Percentiles rank a stretch among this genome's conserved stretches.
phyloP scores from a whole-genome alignment of 371 early-diverging fungal species.

The Mortierella sp. region DNA sequence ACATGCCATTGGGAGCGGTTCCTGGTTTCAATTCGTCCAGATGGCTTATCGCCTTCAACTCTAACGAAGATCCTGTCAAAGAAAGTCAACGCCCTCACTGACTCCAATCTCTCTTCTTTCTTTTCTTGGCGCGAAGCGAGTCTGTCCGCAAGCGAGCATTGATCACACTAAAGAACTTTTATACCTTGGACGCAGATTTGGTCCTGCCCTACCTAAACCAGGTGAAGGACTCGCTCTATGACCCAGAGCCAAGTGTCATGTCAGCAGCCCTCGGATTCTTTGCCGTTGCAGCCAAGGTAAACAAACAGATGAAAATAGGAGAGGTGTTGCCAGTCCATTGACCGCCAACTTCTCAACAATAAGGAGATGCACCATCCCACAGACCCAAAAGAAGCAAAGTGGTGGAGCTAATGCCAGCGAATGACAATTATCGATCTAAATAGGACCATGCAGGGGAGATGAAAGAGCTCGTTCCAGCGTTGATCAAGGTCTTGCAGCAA shows the following conservation, averaged over 20 bases:
- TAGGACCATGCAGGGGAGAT: conserved; percentile 38
- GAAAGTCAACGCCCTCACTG: neutral
- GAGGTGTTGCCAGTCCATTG: neutral
- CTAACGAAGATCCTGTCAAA: neutral
- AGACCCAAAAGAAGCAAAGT: neutral
- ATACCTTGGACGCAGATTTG: conserved; percentile 33
- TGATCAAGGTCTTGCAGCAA: conserved; percentile 47
- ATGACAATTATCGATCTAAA: neutral
- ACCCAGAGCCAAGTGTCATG: conserved; percentile 57
- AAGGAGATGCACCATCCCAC: neutral
- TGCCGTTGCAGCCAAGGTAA: conserved; percentile 37
- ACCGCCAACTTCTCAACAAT: neutral
- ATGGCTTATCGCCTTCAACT: neutral
- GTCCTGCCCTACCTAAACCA: conserved; percentile 40
- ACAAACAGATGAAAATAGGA: neutral
- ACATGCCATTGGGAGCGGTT: neutral
- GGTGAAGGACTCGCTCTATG: conserved; percentile 38
- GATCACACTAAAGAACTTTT: conserved; percentile 48
- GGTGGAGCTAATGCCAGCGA: neutral
- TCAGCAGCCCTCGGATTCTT: conserved; percentile 53
- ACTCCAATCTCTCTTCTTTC: neutral
- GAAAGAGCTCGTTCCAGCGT: conserved; percentile 34
- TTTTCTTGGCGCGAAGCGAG: conserved; percentile 21
- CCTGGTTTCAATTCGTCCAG: conserved; percentile 3
- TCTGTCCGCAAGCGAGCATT: conserved; percentile 55